phyloP scores from a whole-genome alignment of 2,329 filamentous ascomycete genomes.

The Alternaria burnsii region DNA sequence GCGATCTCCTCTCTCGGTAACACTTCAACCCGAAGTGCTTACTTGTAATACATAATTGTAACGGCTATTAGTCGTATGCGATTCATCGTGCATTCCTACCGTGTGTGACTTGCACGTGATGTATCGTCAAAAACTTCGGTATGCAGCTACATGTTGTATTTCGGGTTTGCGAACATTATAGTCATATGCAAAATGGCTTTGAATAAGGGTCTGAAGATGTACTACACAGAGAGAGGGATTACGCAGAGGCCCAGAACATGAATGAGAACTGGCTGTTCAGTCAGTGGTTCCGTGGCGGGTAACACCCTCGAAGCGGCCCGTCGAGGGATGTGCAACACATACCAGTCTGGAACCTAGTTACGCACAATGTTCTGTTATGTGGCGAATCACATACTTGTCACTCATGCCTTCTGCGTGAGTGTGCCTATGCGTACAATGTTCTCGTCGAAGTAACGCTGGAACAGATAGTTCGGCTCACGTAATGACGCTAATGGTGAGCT shows the following conservation, averaged over 20 bases:
- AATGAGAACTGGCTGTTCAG: background rate
- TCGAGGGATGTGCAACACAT: conserved; percentile 11
- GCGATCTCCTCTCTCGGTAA: conserved; percentile 18
- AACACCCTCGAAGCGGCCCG: conserved; percentile 13
- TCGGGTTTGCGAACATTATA: background rate
- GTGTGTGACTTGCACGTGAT: background rate
- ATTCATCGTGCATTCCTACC: background rate
- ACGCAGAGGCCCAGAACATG: background rate
- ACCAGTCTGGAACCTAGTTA: conserved; percentile 18
- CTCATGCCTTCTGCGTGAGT: background rate
- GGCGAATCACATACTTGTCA: conserved; percentile 5
- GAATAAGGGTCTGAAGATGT: background rate
- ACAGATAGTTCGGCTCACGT: conserved; percentile 9
- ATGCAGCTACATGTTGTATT: background rate
- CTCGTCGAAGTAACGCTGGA: background rate
- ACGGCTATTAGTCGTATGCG: conserved; percentile 7
- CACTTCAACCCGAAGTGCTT: conserved; percentile 12
- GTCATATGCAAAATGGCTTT: background rate
- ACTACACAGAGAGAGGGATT: background rate
- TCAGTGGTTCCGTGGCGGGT: conserved; percentile 10
- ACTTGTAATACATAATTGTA: conserved; percentile 30
- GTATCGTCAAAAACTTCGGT: background rate
- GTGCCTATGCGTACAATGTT: background rate
- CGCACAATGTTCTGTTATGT: conserved; percentile 3
- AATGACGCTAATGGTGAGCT: conserved; percentile 2